Evolutionary conservation across 208 protist species (phyloP).

Genomic region (Crithidia brevicula): DNA sequence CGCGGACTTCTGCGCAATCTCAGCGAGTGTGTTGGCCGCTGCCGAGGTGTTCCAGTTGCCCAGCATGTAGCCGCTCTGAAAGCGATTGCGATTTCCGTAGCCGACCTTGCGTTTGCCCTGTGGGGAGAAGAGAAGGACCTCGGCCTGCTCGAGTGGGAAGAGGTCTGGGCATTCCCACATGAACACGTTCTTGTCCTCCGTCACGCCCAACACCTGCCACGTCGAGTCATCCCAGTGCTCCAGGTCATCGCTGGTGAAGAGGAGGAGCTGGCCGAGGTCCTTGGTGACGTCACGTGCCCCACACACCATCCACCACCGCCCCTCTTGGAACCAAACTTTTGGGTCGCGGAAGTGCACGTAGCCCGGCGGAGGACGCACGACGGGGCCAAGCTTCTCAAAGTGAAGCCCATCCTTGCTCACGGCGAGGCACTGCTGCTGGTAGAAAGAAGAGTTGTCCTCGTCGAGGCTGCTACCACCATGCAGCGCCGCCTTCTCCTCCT

Average conservation of each 20-base stretch:
- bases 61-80: slow-evolving; percentile 45
- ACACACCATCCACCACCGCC: slow-evolving; percentile 49
- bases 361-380: slow-evolving; percentile 32
- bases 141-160: slow-evolving; percentile 27
- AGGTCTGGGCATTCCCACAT: slow-evolving; percentile 65
- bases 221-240: slow-evolving; percentile 38
- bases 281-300: slow-evolving; percentile 37
- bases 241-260: slow-evolving; percentile 40
- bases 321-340: slow-evolving; percentile 45
- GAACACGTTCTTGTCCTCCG: slow-evolving; percentile 53
- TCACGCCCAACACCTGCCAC: slow-evolving; percentile 31
- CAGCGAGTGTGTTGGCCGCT: not conserved
- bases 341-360: slow-evolving; percentile 54
- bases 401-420: slow-evolving; percentile 46
- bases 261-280: slow-evolving; percentile 44
- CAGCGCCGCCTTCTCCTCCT: slow-evolving; percentile 1
- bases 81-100: slow-evolving; percentile 45
- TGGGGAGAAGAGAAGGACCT: slow-evolving; percentile 42
- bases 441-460: slow-evolving; percentile 15
- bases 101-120: slow-evolving; percentile 33
- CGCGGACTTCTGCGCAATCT: not conserved
- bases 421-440: slow-evolving; percentile 62
- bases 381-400: slow-evolving; percentile 42
- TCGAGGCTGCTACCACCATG: slow-evolving; percentile 9
- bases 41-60: slow-evolving; percentile 14